phyloP scores from a whole-genome alignment of 139 green algal species.

The Pedinophyceae sp. region DNA sequence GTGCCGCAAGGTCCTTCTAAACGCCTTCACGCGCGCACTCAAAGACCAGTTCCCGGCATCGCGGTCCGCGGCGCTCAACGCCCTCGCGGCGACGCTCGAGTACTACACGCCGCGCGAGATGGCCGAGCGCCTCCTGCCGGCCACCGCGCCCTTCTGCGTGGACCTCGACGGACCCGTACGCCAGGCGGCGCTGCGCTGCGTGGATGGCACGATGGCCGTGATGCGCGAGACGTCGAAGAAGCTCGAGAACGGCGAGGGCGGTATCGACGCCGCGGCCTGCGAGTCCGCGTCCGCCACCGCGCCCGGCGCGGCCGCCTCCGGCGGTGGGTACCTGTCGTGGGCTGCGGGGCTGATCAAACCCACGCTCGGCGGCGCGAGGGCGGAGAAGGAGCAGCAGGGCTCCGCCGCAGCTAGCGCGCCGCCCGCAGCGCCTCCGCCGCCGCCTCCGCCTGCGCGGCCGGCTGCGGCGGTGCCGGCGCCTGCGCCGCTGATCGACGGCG shows the following conservation, averaged over 20 bases:
- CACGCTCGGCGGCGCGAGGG: background rate
- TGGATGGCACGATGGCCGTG: constrained; percentile 32
- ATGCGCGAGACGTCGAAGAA: constrained; percentile 9
- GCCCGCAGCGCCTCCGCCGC: background rate
- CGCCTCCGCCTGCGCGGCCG: background rate
- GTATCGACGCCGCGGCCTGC: too few relatives aligned
- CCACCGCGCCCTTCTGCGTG: constrained; percentile 49
- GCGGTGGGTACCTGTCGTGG: background rate
- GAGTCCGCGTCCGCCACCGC: too few relatives aligned
- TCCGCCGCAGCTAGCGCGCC: constrained; percentile 1
- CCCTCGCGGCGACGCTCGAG: constrained; percentile 48
- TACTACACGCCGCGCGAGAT: constrained; percentile 57
- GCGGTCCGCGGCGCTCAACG: constrained; percentile 33
- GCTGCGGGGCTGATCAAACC: background rate
- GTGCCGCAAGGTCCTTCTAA: constrained; percentile 74
- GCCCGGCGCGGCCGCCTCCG: too few relatives aligned
- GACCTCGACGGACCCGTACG: constrained; percentile 56
- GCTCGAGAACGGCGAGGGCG: background rate
- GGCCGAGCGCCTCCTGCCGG: constrained; percentile 58
- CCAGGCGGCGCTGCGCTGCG: constrained; percentile 15
- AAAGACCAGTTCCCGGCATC: constrained; percentile 75
- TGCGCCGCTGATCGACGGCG: background rate
- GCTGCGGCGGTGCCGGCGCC: background rate
- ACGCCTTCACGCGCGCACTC: constrained; percentile 83
- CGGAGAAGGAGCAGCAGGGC: constrained; percentile 4